Base-by-base conservation (phyloP, 345 rosid species). In the Dimocarpus longan region DNA sequence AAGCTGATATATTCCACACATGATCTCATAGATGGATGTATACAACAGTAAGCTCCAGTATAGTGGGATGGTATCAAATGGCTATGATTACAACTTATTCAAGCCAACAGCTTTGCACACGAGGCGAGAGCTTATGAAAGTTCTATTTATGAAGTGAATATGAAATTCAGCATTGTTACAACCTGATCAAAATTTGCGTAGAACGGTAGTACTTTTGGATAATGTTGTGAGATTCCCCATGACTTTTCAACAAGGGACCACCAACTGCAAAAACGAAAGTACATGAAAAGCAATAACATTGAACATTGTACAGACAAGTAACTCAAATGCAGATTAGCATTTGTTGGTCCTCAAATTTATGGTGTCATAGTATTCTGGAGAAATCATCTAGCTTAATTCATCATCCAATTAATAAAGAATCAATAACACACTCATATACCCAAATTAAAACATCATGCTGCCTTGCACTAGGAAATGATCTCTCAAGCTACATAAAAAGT, bases 151-250 rank as follows among this genome's bases (percentile, higher is more conserved):
- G 71, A 56, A 64, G 7, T 24, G 24, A 54, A 68, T 10, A 59
- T 19, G 50, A 26, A 73, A 39, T 44, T 68, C 19, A 73, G 71
- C 8, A 44, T 32, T 48, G 81, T 21, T 73, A 66, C 75, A 67
- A 91, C 98, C 95, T 91, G 94, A 85, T 92, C 93, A 75, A 93
- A 95, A 81, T 91, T 92, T 18, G 97, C 88, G 86, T 91, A 86
- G 54, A 93, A 95, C 16, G 98, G 98, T 74, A 95, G 82, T 8
- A 63, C 60, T 82, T 85, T 88, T 26, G 94, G 97, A 87, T 92
- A 90, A 21, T 84, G 78, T 73, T 88, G 91, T 18, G 80, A 81
- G 72, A 83, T 71, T 77, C 93, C 91, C 97, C 95, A 91, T 37
- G 98, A 93, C 73, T 93, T 92, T 85, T 93, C 94, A 8, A 95